phyloP scores from a whole-genome alignment of 768 basidiomycete genomes.

The Hydnum rufescens region DNA sequence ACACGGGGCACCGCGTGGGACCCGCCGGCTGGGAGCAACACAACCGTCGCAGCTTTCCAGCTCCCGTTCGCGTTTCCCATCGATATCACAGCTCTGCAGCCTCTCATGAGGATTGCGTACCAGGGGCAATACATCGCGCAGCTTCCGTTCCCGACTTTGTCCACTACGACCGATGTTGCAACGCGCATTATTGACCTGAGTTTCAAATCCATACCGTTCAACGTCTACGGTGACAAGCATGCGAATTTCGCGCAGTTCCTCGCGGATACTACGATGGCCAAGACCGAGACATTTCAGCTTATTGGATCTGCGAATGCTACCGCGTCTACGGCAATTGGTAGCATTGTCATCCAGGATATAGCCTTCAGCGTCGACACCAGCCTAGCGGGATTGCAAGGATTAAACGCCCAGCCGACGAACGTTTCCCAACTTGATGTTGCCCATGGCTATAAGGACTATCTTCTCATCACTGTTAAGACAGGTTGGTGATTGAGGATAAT shows the following conservation, averaged over 20 bases:
- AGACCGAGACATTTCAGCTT: constrained; percentile 27
- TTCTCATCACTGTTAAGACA: constrained; percentile 50
- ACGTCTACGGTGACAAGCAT: constrained; percentile 30
- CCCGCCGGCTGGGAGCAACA: constrained; percentile 37
- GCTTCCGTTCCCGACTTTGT: constrained; percentile 35
- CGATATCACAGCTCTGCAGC: constrained; percentile 41
- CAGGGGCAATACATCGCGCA: constrained; percentile 37
- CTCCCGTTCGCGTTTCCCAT: constrained; percentile 52
- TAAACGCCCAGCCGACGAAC: constrained; percentile 34
- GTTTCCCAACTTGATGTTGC: constrained; percentile 43
- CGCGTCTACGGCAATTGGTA: constrained; percentile 44
- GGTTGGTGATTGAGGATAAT: no score
- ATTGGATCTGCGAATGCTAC: constrained; percentile 33
- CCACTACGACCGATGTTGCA: constrained; percentile 40
- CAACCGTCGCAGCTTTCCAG: constrained; percentile 41
- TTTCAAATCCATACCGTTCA: constrained; percentile 41
- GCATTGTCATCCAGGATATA: constrained; percentile 34
- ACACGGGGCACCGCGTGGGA: constrained; percentile 34
- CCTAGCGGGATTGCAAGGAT: constrained; percentile 44
- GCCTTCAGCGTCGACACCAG: constrained; percentile 36
- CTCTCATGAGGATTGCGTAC: constrained; percentile 35
- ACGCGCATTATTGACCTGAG: constrained; percentile 38
- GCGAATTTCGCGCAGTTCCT: constrained; percentile 40
- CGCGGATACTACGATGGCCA: constrained; percentile 35
- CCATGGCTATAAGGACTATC: constrained; percentile 41